Evolutionary conservation across 352 stramenopile species (phyloP), one percentile per base, ranked within the genome.

Genomic region (Globisporangium perplexum): DNA sequence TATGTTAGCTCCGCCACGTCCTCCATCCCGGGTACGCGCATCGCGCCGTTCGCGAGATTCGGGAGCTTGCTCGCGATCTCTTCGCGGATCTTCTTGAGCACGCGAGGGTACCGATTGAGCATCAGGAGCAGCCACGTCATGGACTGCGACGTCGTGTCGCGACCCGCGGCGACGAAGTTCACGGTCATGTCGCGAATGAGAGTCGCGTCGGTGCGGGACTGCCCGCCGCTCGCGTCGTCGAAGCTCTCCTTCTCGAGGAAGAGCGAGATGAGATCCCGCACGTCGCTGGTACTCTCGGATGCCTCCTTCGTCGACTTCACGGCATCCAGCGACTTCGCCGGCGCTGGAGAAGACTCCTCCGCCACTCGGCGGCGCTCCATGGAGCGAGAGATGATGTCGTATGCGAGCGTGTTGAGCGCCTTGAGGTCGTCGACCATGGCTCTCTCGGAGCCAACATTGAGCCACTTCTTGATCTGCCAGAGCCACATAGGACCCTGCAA

Each of bases 141-240:
- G 10, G 66, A 83, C 48, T 83, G 68, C 1, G 83, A 72, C 0
- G 85, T 95, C 10, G 86, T 91, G 53, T 90, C 85, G 0, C 79
- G 60, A 1, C 83, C 83, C 41, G 83, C 85, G n/a, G 86, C 67
- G 33, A 95, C 62, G 45, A 95, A 92, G 56, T 72, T 87, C 39
- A 96, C 66, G 12, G 83, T 66, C 47, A 96, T 87, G 65, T 95
- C 79, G n/a, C 80, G 77, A 41, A 96, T 76, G 17, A 69, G 50
- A 11, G 46, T 39, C 15, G 48, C 30, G 22, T 61, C 49, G 12
- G 31, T 54, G 43, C 14, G 38, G 18, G 28, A 18, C 18, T 26
- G 23, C 43, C 60, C 43, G 22, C 41, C 47, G 15, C 42, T 23
- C 14, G 24, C 36, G 10, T 57, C 69, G 12, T 38, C 31, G 15